phyloP scores from a whole-genome alignment of 257 asterid species.

The Euphrasia confusa region DNA sequence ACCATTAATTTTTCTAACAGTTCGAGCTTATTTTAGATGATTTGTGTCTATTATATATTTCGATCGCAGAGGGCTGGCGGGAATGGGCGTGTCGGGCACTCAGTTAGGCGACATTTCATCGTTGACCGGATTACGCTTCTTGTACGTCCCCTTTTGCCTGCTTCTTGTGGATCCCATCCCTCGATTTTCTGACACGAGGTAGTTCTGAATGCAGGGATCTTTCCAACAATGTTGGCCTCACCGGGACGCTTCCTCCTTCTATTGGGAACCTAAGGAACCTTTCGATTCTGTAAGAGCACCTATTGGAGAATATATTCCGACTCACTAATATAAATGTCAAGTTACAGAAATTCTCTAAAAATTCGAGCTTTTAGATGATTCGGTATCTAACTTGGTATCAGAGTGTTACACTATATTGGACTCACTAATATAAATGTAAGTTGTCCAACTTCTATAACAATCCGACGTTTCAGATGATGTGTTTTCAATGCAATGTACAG shows the following conservation, averaged over 20 bases:
- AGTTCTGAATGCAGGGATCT: conserved; percentile 58
- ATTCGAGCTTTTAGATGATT: too few relatives aligned
- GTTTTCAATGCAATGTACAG: conserved; percentile 44
- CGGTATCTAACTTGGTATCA: too few relatives aligned
- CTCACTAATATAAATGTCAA: too few relatives aligned
- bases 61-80: conserved; percentile 54
- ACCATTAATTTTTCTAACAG: too few relatives aligned
- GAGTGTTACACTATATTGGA: too few relatives aligned
- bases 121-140: conserved; percentile 42
- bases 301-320: too few relatives aligned
- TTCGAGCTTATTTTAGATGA: too few relatives aligned
- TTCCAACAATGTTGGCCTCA: conserved; percentile 74
- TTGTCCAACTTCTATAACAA: too few relatives aligned
- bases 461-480: too few relatives aligned
- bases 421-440: too few relatives aligned
- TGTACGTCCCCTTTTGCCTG: conserved; percentile 43
- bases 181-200: neutral
- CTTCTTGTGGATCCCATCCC: neutral
- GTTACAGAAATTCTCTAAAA: too few relatives aligned
- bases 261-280: conserved; percentile 70
- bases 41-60: conserved; percentile 14
- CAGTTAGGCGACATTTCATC: conserved; percentile 57
- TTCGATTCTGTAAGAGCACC: conserved; percentile 49
- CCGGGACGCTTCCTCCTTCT: conserved; percentile 66
- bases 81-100: conserved; percentile 52